Conservation (phyloP, 176 grass and related monocot genomes). For the Typha latifolia region DNA sequence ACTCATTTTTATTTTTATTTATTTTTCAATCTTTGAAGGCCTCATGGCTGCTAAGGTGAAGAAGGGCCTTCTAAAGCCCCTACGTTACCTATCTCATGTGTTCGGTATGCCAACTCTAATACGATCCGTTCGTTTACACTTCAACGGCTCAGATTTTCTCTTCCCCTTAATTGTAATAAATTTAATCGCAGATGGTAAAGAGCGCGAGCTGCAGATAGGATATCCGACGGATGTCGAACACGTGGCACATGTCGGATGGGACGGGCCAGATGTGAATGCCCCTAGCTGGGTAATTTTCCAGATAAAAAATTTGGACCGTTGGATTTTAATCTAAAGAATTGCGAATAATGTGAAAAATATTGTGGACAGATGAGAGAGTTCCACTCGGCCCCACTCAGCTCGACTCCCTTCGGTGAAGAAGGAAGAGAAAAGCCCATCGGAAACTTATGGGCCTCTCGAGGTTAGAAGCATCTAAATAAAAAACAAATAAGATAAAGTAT, state of each 20-base stretch:
- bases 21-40: too few species aligned
- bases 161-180: neutral
- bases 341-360: neutral
- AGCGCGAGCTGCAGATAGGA: slow-evolving; percentile 34
- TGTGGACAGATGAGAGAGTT: slow-evolving; percentile 23
- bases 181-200: slow-evolving; percentile 19
- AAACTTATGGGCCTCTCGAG: slow-evolving; percentile 13
- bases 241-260: slow-evolving; percentile 31
- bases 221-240: slow-evolving; percentile 31
- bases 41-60: slow-evolving; percentile 23
- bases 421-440: slow-evolving; percentile 5
- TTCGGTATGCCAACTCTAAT: slow-evolving; percentile 9
- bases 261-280: neutral
- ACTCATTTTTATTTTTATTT: too few species aligned
- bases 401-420: neutral
- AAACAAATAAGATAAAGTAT: too few species aligned
- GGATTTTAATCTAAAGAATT: slow-evolving; percentile 7
- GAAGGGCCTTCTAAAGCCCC: slow-evolving; percentile 27
- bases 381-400: slow-evolving; percentile 17
- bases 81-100: slow-evolving; percentile 26
- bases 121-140: neutral
- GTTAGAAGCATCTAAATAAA: neutral
- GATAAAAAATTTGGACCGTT: neutral
- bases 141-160: neutral
- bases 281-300: slow-evolving; percentile 25